These are phyloP conservation scores for Durotheca rogersii DNA, from an alignment of 495 filamentous ascomycete genomes.

Conservation along the genomic window DNA sequence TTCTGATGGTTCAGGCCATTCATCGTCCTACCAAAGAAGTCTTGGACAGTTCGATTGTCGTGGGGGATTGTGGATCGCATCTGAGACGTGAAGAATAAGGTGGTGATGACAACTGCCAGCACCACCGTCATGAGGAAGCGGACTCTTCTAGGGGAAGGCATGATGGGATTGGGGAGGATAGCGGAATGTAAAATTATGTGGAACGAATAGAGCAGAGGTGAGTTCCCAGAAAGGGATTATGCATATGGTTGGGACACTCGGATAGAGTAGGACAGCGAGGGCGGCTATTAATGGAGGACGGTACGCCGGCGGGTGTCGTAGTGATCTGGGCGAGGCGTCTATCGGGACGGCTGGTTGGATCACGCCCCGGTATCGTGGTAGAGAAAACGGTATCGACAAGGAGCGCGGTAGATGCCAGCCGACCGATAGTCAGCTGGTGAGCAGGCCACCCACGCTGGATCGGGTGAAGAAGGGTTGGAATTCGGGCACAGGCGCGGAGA, in stretches of 20 bases:
- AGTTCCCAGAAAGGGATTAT: conserved; percentile 4
- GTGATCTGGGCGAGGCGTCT: conserved; percentile 11
- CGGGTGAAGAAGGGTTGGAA: neutral
- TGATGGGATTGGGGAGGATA: conserved; percentile 45
- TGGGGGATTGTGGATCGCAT: conserved; percentile 37
- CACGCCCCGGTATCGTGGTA: conserved; percentile 17
- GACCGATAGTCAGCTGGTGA: neutral
- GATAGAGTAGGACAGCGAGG: neutral
- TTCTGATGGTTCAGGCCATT: conserved; percentile 46
- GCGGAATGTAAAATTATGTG: neutral
- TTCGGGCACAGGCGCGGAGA: conserved; percentile 2
- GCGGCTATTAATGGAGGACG: neutral
- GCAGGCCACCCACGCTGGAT: neutral
- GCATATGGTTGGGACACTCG: conserved; percentile 5
- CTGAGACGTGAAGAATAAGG: conserved; percentile 62
- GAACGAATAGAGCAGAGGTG: neutral
- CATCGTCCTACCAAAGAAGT: conserved; percentile 59
- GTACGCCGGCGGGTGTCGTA: conserved; percentile 1
- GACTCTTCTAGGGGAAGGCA: conserved; percentile 72
- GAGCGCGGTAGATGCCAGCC: conserved; percentile 1
- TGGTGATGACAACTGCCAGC: conserved; percentile 56
- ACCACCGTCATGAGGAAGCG: conserved; percentile 59
- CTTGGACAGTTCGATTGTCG: conserved; percentile 43
- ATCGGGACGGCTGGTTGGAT: conserved; percentile 20
- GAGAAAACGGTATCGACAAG: neutral